Base-by-base conservation (phyloP, 768 basidiomycete species). In the Leccinum fibrillosum region DNA sequence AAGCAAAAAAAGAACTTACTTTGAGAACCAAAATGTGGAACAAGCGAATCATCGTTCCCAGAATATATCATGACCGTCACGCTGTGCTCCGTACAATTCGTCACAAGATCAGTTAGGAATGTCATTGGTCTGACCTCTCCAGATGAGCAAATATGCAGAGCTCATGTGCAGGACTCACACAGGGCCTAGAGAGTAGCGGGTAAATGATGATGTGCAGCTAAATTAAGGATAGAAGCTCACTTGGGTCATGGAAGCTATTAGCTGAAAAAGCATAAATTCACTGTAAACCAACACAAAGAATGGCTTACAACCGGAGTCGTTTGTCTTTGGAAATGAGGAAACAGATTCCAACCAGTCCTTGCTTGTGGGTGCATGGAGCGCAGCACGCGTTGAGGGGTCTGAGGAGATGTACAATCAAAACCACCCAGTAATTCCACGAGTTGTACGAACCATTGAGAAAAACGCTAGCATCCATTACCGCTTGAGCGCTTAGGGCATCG, bases 361-460 rank as follows among this genome's bases (percentile, higher is more conserved):
- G 68, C 81, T 88, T 4, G 78, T 81, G 3, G 88, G 88, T 1
- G 87, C 88, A 68, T 90, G 88, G 23, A 90, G 67, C 0, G 87
- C 87, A 39, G 77, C 74, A 49, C 81, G 76, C 11, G 80, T 82
- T 30, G 66, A 74, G 30, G 76, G 72, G 64, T 86, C 85, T 86
- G 55, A 21, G 28, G 30, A 3, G 47, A 39, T 19, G 19, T 28
- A 26, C 1, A 28, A 13, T 54, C 49, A 45, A 35, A 21, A 62
- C 86, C 83, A 88, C n/a, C n/a, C 2, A 50, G 30, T 50, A 10
- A 82, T 86, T 57, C 86, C 77, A 62, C 78, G 82, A 25, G 23
- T 25, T 25, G 23, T 25, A 25, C 23, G 23, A 25, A 25, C 23
- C 23, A 25, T 25, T 25, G 23, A 25, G 23, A 25, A 25, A 25